Conservation (phyloP, 139 green algal genomes). For the Picochlorum sp. region DNA sequence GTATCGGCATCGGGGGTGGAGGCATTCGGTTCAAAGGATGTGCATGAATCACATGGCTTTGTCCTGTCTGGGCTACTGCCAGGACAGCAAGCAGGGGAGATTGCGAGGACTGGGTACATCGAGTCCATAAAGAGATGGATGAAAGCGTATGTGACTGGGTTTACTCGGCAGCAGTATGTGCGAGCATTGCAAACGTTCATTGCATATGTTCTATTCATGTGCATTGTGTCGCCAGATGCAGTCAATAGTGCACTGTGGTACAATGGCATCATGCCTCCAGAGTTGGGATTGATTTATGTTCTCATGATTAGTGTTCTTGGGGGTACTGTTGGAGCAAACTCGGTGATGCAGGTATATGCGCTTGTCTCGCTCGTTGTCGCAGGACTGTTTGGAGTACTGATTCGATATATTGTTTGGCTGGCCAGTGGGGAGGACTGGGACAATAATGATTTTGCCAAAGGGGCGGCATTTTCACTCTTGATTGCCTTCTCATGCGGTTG, state of each 20-base stretch:
- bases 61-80: background rate
- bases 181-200: background rate
- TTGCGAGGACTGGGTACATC: background rate
- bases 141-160: background rate
- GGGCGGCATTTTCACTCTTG: background rate
- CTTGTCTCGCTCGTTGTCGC: background rate
- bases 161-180: background rate
- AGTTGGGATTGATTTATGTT: slow-evolving; percentile 2
- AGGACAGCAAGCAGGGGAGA: background rate
- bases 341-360: background rate
- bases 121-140: background rate
- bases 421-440: background rate
- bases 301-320: background rate
- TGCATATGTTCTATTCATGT: background rate
- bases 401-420: background rate
- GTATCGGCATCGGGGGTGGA: background rate
- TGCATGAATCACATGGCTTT: background rate
- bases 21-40: background rate
- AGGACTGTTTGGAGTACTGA: background rate
- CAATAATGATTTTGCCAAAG: background rate
- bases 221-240: background rate
- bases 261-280: slow-evolving; percentile 1
- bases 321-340: background rate
- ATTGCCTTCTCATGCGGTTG: background rate
- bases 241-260: background rate